Percentiles rank a stretch among this genome's conserved stretches.
Conservation (phyloP, 768 basidiomycete genomes). For the Lentinula lateritia region DNA sequence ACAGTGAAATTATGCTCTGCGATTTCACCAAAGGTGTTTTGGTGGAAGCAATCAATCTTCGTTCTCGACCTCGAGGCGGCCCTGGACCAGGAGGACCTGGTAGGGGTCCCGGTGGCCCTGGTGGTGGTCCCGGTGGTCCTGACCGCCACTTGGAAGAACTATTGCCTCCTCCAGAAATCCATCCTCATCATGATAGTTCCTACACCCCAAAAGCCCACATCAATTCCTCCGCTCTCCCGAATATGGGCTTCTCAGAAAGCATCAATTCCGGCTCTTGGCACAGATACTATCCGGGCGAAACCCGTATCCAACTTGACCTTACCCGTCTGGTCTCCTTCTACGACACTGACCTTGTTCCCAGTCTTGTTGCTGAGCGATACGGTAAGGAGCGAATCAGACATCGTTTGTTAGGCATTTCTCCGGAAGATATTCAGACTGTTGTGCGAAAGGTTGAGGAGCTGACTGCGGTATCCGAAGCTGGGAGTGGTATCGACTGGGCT, state of each 20-base stretch:
- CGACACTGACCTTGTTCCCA: conserved; percentile 31
- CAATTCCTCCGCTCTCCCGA: not conserved
- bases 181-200: not conserved
- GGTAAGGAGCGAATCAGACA: conserved; percentile 29
- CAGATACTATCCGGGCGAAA: conserved; percentile 36
- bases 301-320: conserved; percentile 37
- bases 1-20: conserved; percentile 44
- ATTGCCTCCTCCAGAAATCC: not conserved
- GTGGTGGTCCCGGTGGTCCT: not conserved
- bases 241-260: not conserved
- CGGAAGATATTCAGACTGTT: conserved; percentile 20
- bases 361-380: conserved; percentile 23
- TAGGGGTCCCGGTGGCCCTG: conserved; percentile 5
- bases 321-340: conserved; percentile 37
- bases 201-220: too few species aligned
- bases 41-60: conserved; percentile 29
- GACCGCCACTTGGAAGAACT: not conserved
- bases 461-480: conserved; percentile 11
- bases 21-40: conserved; percentile 36
- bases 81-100: conserved; percentile 3
- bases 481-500: conserved; percentile 35
- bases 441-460: conserved; percentile 20
- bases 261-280: conserved; percentile 34
- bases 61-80: not conserved
- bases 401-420: conserved; percentile 26